Base-by-base conservation (phyloP, 2,329 filamentous ascomycete genomes). In the Furcasterigmium sp. region DNA sequence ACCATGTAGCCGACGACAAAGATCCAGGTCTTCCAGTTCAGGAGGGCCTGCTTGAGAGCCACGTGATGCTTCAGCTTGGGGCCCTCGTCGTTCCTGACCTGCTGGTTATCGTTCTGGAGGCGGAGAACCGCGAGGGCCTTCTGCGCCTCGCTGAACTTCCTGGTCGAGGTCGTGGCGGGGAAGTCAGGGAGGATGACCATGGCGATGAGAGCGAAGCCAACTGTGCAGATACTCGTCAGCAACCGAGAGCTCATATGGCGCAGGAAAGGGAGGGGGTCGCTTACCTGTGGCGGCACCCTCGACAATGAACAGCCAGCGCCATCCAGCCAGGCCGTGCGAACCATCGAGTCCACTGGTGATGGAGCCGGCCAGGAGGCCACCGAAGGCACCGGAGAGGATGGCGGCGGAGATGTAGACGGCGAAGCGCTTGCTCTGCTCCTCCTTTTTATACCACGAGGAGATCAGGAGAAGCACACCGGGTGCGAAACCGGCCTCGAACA, bases 361-460 rank as follows among this genome's bases (percentile, higher is more conserved):
- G 1, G 74, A 76, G 3, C 77, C 78, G 1, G 80, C 79, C 8
- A 83, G 67, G 4, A 83, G 66, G 10, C 80, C 79, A 53, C 78
- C 79, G 47, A 84, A 83, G 0, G 76, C 82, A 2, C 84, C 83
- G 0, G 82, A 81, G 0, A 87, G 64, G 0, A 84, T 82, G 1
- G 84, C 84, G 0, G 83, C 82, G 1, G 81, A 84, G 64, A 87
- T 87, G 68, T 86, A 86, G 21, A 85, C 78, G 4, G 82, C 82
- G 37, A 61, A 62, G 28, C 60, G 55, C 44, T 51, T 56, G 20
- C 49, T 52, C 50, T 61, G 58, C 39, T 62, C 59, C 1, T 46
- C 48, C 17, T 51, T 50, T 46, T 61, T 59, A 43, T 87, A 88
- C 84, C 84, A 87, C 47, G 78, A 84, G 0, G 76, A 81, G 1